Percentiles rank a stretch among this genome's conserved stretches.
Evolutionary conservation across 2,329 filamentous ascomycete species (phyloP).

Genomic region (Penicillium sp.): DNA sequence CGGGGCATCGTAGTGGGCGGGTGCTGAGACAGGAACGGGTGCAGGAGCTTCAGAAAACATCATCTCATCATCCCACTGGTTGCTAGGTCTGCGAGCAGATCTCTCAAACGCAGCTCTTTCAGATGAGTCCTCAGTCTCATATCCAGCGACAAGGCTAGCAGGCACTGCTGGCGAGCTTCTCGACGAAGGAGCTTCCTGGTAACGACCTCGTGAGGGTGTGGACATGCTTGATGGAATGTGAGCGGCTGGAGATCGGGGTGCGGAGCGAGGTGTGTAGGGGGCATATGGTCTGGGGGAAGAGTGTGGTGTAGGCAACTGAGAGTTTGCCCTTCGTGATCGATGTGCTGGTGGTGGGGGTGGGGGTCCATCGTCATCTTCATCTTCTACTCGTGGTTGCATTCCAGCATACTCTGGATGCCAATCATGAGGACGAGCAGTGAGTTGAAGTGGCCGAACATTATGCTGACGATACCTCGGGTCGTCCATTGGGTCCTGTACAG

Average conservation of each 20-base stretch:
- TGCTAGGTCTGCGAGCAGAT: constrained; percentile 29
- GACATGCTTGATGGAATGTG: background rate
- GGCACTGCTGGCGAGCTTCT: constrained; percentile 37
- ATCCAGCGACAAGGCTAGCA: constrained; percentile 45
- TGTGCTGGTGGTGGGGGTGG: constrained; percentile 41
- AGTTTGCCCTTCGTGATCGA: constrained; percentile 33
- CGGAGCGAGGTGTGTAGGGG: constrained; percentile 26
- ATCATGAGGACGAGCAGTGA: constrained; percentile 24
- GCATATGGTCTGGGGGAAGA: constrained; percentile 31
- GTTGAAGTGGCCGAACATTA: constrained; percentile 27
- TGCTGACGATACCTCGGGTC: constrained; percentile 29
- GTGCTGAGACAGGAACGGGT: constrained; percentile 17
- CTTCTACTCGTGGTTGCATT: constrained; percentile 53
- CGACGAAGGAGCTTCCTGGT: constrained; percentile 8
- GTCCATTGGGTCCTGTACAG: constrained; percentile 20
- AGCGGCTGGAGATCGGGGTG: background rate
- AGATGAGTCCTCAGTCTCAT: constrained; percentile 37
- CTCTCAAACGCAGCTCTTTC: constrained; percentile 32
- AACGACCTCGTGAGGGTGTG: constrained; percentile 2
- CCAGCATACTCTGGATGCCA: constrained; percentile 43
- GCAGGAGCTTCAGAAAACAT: constrained; percentile 25
- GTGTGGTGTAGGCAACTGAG: constrained; percentile 25
- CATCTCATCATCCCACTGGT: constrained; percentile 30
- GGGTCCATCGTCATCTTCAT: constrained; percentile 44
- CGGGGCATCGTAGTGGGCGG: constrained; percentile 22